These are phyloP conservation scores for Mycena albidolilacea DNA, from an alignment of 768 basidiomycete species.

Conservation along the genomic window DNA sequence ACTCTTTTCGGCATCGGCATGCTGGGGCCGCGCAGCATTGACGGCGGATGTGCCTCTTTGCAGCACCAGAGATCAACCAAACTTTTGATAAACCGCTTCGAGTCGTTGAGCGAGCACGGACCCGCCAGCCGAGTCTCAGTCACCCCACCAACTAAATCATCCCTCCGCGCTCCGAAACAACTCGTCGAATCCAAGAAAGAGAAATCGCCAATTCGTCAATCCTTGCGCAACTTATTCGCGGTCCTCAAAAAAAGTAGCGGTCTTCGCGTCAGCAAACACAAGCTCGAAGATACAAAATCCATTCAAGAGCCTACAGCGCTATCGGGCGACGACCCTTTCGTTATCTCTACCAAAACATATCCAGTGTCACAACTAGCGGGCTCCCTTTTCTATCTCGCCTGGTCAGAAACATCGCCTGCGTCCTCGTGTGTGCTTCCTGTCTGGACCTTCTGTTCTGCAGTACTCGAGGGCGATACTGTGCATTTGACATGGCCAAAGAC, in stretches of 20 bases:
- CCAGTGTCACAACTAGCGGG: slow-evolving; percentile 29
- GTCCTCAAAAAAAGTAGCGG: slow-evolving; percentile 50
- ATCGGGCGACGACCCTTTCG: slow-evolving; percentile 23
- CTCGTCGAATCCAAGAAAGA: slow-evolving; percentile 42
- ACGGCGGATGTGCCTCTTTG: slow-evolving; percentile 12
- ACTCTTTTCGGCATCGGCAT: slow-evolving; percentile 4
- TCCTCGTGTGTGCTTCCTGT: slow-evolving; percentile 11
- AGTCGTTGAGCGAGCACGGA: slow-evolving; percentile 54
- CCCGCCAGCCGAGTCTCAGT: slow-evolving; percentile 26
- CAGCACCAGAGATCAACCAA: slow-evolving; percentile 60
- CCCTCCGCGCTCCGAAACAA: slow-evolving; percentile 38
- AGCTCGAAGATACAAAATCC: slow-evolving; percentile 56
- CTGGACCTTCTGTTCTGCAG: slow-evolving; percentile 38
- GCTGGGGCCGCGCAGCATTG: slow-evolving; percentile 32
- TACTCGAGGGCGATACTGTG: slow-evolving; percentile 38
- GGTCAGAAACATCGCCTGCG: slow-evolving; percentile 12
- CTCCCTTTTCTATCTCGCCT: slow-evolving; percentile 37
- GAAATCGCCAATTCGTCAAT: slow-evolving; percentile 75
- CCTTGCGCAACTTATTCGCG: slow-evolving; percentile 73
- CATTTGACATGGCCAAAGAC: slow-evolving; percentile 38
- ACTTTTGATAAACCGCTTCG: slow-evolving; percentile 68
- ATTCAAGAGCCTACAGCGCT: slow-evolving; percentile 1
- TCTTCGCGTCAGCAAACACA: slow-evolving; percentile 30
- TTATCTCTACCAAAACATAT: slow-evolving; percentile 27
- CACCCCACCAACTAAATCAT: slow-evolving; percentile 33